These are phyloP conservation scores for Durio zibethinus DNA, from an alignment of 345 rosid species.

Conservation along the genomic window DNA sequence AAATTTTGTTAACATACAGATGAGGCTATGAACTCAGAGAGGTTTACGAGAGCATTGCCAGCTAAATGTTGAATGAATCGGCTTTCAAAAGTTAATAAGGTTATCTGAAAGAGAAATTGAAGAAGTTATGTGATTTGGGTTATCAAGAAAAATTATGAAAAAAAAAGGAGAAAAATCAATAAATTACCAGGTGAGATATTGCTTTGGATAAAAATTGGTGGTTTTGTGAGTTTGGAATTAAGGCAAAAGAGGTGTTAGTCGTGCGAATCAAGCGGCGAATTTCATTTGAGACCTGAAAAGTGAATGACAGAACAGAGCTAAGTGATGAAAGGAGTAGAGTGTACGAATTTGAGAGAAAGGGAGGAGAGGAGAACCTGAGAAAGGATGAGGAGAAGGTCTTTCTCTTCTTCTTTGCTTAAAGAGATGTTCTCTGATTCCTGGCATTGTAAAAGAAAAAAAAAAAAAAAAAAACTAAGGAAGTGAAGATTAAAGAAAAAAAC, in stretches of 20 bases:
- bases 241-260: not conserved
- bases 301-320: not conserved
- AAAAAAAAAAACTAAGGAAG: not conserved
- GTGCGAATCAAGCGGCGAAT: not conserved
- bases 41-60: conserved; percentile 49
- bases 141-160: not conserved
- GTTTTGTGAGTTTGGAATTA: conserved; percentile 8
- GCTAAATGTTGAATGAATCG: conserved; percentile 57
- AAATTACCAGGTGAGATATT: conserved; percentile 52
- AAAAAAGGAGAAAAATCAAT: not conserved
- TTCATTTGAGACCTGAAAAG: conserved; percentile 3
- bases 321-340: not conserved
- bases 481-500: not conserved
- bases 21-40: conserved; percentile 44
- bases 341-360: not conserved
- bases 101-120: conserved; percentile 38
- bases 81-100: conserved; percentile 34
- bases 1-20: conserved; percentile 40
- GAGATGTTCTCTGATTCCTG: not conserved
- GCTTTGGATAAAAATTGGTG: conserved; percentile 32
- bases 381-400: conserved; percentile 1
- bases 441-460: not conserved
- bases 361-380: conserved; percentile 3
- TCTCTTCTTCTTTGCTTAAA: conserved; percentile 1
- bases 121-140: not conserved